Evolutionary conservation across 2,329 filamentous ascomycete species (phyloP).

Genomic region (Microsporum ferrugineum): DNA sequence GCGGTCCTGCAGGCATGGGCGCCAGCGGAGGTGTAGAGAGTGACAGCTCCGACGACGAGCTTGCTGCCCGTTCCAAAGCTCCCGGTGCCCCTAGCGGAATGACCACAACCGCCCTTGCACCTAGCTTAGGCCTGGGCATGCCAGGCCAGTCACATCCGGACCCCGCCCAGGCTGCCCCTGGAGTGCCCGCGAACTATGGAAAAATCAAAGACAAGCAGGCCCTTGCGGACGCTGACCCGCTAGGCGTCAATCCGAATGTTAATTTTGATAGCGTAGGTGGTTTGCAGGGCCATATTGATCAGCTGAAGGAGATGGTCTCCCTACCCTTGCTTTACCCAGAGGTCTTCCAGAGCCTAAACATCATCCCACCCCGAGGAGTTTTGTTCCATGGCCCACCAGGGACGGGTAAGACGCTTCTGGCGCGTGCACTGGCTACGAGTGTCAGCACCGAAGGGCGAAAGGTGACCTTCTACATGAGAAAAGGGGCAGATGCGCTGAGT

Average conservation of each 20-base stretch:
- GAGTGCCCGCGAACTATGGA: constrained; percentile 70
- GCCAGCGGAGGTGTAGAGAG: constrained; percentile 75
- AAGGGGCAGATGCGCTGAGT: constrained; percentile 91
- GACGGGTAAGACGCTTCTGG: constrained; percentile 95
- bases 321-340: constrained; percentile 90
- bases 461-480: constrained; percentile 98
- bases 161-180: constrained; percentile 43
- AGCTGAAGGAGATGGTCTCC: constrained; percentile 97
- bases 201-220: constrained; percentile 89
- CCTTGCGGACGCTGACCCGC: constrained; percentile 82
- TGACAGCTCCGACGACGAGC: constrained; percentile 93
- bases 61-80: constrained; percentile 48
- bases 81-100: constrained; percentile 52
- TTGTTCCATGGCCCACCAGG: constrained; percentile 94
- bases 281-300: constrained; percentile 84
- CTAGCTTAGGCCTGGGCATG: constrained; percentile 44
- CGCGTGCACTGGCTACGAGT: constrained; percentile 81
- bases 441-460: constrained; percentile 82
- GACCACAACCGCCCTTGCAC: constrained; percentile 43
- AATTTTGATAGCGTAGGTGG: constrained; percentile 93
- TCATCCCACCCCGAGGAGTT: constrained; percentile 88
- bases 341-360: constrained; percentile 79
- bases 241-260: constrained; percentile 84
- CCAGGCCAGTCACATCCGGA: constrained; percentile 47
- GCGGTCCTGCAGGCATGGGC: constrained; percentile 56